Percentiles rank a stretch among this genome's conserved stretches.
These are phyloP conservation scores for Leccinum huronense DNA, from an alignment of 1,284 basidiomycete genomes.

Conservation along the genomic window DNA sequence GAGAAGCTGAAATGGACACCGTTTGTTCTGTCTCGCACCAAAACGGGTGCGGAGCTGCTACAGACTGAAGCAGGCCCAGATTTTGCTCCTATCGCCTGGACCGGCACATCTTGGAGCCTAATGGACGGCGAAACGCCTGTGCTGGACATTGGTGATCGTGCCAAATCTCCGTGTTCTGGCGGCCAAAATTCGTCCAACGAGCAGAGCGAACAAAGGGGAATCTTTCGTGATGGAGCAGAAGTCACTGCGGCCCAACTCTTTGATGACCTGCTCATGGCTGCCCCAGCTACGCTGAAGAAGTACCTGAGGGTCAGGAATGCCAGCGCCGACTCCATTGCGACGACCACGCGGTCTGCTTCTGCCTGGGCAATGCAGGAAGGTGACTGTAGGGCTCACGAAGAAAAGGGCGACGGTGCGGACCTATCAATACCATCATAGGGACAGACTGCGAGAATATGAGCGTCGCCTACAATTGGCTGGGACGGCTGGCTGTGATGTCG, in stretches of 20 bases:
- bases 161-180: constrained; percentile 21
- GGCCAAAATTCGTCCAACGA: constrained; percentile 18
- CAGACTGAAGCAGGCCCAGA: constrained; percentile 29
- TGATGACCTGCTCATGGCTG: constrained; percentile 29
- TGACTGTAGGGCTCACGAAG: constrained; percentile 10
- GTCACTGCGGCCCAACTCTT: constrained; percentile 35
- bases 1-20: constrained; percentile 95
- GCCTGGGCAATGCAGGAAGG: constrained; percentile 17
- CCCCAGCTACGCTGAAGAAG: constrained; percentile 16
- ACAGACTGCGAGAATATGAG: constrained; percentile 64
- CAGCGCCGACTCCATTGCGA: constrained; percentile 17
- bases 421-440: constrained; percentile 45
- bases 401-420: constrained; percentile 18
- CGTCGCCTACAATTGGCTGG: constrained; percentile 59
- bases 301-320: constrained; percentile 18
- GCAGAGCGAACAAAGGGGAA: constrained; percentile 17
- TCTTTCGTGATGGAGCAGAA: constrained; percentile 12
- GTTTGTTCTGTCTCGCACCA: constrained; percentile 71
- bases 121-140: constrained; percentile 30
- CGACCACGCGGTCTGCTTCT: constrained; percentile 23
- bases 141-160: constrained; percentile 20
- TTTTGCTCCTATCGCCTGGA: constrained; percentile 22
- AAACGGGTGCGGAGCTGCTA: constrained; percentile 42
- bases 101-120: constrained; percentile 24
- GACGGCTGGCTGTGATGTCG: constrained; percentile 62